A percentile compares a stretch with the other conserved stretches of the same genome.
These are phyloP conservation scores for Mycena metata DNA, from an alignment of 768 basidiomycete genomes.

Conservation along the genomic window DNA sequence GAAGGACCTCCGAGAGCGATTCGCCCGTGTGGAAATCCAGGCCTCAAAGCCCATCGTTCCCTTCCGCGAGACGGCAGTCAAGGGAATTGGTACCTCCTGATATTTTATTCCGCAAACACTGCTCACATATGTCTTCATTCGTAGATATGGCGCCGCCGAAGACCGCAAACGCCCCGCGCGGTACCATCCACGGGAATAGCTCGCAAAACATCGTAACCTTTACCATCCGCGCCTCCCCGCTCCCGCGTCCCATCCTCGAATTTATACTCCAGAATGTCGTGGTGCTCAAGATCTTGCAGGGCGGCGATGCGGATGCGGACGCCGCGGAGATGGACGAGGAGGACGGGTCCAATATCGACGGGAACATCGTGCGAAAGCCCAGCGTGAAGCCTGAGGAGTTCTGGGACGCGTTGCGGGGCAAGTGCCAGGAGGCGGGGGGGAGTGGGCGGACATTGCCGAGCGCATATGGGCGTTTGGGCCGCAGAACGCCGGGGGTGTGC, in stretches of 20 bases:
- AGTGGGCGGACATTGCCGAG: slow-evolving; percentile 83
- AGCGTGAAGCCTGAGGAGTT: slow-evolving; percentile 82
- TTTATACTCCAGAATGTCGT: slow-evolving; percentile 84
- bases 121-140: background rate
- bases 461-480: slow-evolving; percentile 95
- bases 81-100: slow-evolving; percentile 70
- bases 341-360: slow-evolving; percentile 61
- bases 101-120: background rate
- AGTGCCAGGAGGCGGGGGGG: slow-evolving; percentile 83
- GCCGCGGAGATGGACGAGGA: slow-evolving; percentile 53
- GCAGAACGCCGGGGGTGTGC: slow-evolving; percentile 82
- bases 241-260: slow-evolving; percentile 77
- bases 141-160: slow-evolving; percentile 92
- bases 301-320: slow-evolving; percentile 36
- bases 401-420: slow-evolving; percentile 77
- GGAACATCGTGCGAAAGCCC: slow-evolving; percentile 71
- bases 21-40: slow-evolving; percentile 93
- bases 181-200: slow-evolving; percentile 80
- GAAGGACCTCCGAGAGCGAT: slow-evolving; percentile 95
- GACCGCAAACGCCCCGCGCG: slow-evolving; percentile 75
- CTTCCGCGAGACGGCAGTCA: slow-evolving; percentile 95
- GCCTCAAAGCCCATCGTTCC: slow-evolving; percentile 97
- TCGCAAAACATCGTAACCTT: slow-evolving; percentile 82
- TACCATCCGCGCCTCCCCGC: slow-evolving; percentile 84
- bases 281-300: slow-evolving; percentile 72